Evolutionary conservation across 352 stramenopile species (phyloP), one percentile per base, ranked within the genome.

Genomic region (Lagenidium giganteum): DNA sequence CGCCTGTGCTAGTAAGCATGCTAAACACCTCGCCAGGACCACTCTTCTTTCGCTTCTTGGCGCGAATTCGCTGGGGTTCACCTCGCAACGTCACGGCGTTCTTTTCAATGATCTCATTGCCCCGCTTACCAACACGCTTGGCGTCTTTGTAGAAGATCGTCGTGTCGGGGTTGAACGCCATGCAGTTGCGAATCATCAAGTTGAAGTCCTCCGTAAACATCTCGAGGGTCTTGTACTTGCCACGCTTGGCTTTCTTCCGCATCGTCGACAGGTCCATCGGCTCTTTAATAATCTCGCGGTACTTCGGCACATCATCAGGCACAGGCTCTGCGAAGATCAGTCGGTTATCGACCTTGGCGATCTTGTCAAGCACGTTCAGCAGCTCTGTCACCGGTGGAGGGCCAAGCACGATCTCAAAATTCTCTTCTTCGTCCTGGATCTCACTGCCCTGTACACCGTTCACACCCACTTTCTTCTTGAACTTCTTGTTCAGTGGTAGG

Each of bases 101-200:
- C 56, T 81, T 79, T 27, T 90, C 77, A 30, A 94, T 81, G n/a
- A 90, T 51, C 36, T 86, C 79, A 21, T 70, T 60, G 18, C 82
- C 81, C n/a, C 79, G 69, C 57, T 92, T 94, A 18, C 77, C 75
- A 14, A 94, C 61, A 29, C 82, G 74, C 47, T 94, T 94, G 38
- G 64, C 83, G 67, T 94, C 80, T 32, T 93, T 94, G 56, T 90
- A 90, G 46, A 91, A 94, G 14, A 94, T 79, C 2, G 83, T 93
- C 23, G 74, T 84, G 40, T 91, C 78, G 3, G 79, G 70, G 39
- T 94, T 94, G 52, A 91, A 94, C 6, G 75, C 81, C 57, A 91
- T 70, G 42, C 83, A 94, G 50, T 94, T 94, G 26, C 77, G 71
- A 46, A 91, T 92, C 70, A 94, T 94, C 16, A 92, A 59, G 36